Evolutionary conservation across 495 filamentous ascomycete genomes (phyloP).

Genomic region (Aspergillus egyptiacus): DNA sequence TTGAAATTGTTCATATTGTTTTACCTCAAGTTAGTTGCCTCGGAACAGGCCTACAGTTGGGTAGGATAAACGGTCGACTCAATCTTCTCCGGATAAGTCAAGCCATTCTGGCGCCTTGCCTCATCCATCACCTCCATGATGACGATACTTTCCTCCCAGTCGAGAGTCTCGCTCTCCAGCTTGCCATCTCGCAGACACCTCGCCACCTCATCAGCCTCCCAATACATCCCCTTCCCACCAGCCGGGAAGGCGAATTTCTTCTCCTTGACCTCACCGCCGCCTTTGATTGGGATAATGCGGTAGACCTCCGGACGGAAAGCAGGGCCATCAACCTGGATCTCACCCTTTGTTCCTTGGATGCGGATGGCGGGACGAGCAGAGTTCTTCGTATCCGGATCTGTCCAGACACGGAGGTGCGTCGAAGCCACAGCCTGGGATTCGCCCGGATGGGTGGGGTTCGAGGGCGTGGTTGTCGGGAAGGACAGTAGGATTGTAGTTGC

Average conservation of each 20-base stretch:
- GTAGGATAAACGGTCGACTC: conserved; percentile 65
- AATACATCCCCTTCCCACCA: conserved; percentile 82
- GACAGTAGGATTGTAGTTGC: conserved; percentile 70
- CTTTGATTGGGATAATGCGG: conserved; percentile 47
- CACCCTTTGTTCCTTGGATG: conserved; percentile 80
- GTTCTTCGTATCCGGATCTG: conserved; percentile 58
- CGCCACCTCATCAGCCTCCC: conserved; percentile 89
- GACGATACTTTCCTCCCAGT: conserved; percentile 77
- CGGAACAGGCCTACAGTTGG: conserved; percentile 21
- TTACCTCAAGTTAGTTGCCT: not conserved
- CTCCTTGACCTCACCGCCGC: conserved; percentile 45
- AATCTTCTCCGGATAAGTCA: conserved; percentile 77
- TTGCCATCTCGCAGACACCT: conserved; percentile 78
- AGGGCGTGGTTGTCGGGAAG: conserved; percentile 61
- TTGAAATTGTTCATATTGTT: not conserved
- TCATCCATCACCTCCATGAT: conserved; percentile 96
- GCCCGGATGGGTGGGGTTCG: conserved; percentile 27
- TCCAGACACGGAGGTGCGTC: conserved; percentile 62
- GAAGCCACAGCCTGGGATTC: conserved; percentile 69
- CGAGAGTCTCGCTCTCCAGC: conserved; percentile 65
- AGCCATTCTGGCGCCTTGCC: conserved; percentile 67
- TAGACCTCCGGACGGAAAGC: conserved; percentile 66
- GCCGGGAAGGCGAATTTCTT: conserved; percentile 60
- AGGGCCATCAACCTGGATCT: conserved; percentile 75
- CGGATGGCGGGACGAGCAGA: conserved; percentile 62